Evolutionary conservation across 202 grass and related monocot species (phyloP).

Genomic region (Hordeum pubiflorum): DNA sequence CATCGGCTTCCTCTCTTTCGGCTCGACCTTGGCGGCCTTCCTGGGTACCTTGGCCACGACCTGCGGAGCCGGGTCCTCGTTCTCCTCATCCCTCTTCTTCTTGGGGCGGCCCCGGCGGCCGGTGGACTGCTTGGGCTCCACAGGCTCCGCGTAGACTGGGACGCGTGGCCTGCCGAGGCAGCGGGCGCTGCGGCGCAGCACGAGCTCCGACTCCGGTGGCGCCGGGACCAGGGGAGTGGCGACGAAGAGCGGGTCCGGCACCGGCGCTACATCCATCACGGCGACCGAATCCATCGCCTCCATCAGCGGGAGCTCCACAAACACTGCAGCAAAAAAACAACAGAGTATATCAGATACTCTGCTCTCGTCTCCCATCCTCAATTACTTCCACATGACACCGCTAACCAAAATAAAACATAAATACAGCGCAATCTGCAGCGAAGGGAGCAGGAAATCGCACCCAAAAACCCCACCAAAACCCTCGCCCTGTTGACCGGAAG

Average conservation of each 20-base stretch:
- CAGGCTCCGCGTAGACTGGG: constrained; percentile 22
- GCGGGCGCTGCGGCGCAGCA: constrained; percentile 41
- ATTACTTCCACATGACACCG: background rate
- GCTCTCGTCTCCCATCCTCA: too few species aligned
- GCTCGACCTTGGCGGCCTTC: background rate
- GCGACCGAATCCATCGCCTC: constrained; percentile 20
- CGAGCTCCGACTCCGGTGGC: background rate
- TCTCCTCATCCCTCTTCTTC: constrained; percentile 40
- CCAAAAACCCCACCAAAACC: background rate
- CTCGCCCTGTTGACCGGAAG: background rate
- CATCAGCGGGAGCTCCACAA: background rate
- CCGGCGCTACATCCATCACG: constrained; percentile 30
- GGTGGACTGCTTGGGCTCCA: constrained; percentile 12
- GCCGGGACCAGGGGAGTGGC: background rate
- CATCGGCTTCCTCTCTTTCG: background rate
- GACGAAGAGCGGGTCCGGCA: constrained; percentile 17
- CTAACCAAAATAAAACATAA: background rate
- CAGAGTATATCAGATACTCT: background rate
- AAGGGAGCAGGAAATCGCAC: background rate
- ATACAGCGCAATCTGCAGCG: background rate
- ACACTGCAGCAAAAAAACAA: background rate
- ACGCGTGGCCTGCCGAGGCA: constrained; percentile 17
- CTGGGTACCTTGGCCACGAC: background rate
- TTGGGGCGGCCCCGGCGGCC: constrained; percentile 15
- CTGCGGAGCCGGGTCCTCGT: background rate